Evolutionary conservation across 2,329 filamentous ascomycete species (phyloP).

Genomic region (Penicillium sp.): DNA sequence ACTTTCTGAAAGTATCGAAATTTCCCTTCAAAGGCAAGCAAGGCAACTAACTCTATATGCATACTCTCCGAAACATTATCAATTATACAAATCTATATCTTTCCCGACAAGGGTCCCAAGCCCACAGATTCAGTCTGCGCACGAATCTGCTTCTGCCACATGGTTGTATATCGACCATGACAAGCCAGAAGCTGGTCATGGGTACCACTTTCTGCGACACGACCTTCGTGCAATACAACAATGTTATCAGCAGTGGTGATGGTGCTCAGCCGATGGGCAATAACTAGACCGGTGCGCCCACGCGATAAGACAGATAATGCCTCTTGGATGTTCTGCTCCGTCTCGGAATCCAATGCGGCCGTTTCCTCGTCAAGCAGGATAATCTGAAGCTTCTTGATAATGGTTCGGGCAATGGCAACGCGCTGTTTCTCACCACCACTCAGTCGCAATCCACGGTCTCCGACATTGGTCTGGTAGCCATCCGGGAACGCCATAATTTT

Average conservation of each 20-base stretch:
- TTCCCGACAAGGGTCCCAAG: not conserved
- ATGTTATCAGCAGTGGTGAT: constrained; percentile 3
- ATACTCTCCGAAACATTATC: not conserved
- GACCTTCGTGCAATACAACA: constrained; percentile 1
- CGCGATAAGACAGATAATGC: not conserved
- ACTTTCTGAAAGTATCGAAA: not conserved
- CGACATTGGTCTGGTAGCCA: constrained; percentile 79
- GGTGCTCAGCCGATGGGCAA: not conserved
- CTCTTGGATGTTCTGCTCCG: constrained; percentile 77
- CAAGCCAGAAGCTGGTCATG: not conserved
- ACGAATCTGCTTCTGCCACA: constrained; percentile 3
- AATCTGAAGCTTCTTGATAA: constrained; percentile 81
- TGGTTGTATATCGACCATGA: not conserved
- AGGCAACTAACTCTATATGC: not conserved
- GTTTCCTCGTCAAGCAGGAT: constrained; percentile 89
- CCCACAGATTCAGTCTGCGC: not conserved
- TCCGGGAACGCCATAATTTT: constrained; percentile 83
- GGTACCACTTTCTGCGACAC: not conserved
- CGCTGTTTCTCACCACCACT: constrained; percentile 39
- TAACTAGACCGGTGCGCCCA: not conserved
- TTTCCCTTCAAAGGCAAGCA: not conserved
- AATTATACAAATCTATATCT: not conserved
- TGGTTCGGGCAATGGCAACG: constrained; percentile 83
- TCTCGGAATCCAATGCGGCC: constrained; percentile 80
- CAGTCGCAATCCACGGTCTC: constrained; percentile 64